Base-by-base conservation (phyloP, 2,329 filamentous ascomycete species). In the Mycosphaerella sp. region DNA sequence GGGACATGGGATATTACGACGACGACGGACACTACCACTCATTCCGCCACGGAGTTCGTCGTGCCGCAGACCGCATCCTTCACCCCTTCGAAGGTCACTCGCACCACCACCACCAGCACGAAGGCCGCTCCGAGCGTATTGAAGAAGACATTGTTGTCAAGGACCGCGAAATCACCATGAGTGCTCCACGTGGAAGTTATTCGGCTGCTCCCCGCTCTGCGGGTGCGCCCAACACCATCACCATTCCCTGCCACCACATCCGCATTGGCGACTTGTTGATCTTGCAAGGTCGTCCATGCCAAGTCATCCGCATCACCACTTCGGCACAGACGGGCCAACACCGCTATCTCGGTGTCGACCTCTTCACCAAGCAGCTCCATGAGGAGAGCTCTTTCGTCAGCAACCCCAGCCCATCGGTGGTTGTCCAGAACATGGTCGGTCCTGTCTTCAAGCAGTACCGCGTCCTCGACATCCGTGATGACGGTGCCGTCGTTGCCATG, bases 391-490 rank as follows among this genome's bases (percentile, higher is more conserved):
- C 87, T 69, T 96, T 95, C 79, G 85, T 97, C 78, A 91, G 89
- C 77, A 95, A 95, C 86, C 93, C 93, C 63, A 89, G 87, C 64
- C 92, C 92, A 66, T 95, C 89, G 66, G 93, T 98, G 58, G 84
- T 97, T 62, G 92, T 98, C 69, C 93, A 98, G 86, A 97, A 92
- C 79, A 97, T 98, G 90, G 87, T 95, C 65, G 93, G 92, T 68
- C 93, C 93, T 62, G 85, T 97, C 79, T 96, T 97, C 89, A 97
- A 97, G 89, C 93, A 97, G 83, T 98, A 98, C 86, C 91, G 93
- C 71, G 92, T 98, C 72, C 86, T 98, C 60, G 93, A 98, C 80
- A 86, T 98, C 75, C 85, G 90, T 74, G 88, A 95, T 64, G 91
- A 85, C 68, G 80, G 81, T 69, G 76, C 77, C 66, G 74, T 98